Evolutionary conservation across 2,329 filamentous ascomycete species (phyloP), one percentile per base, ranked within the genome.

Genomic region (Epichloe amarillans): DNA sequence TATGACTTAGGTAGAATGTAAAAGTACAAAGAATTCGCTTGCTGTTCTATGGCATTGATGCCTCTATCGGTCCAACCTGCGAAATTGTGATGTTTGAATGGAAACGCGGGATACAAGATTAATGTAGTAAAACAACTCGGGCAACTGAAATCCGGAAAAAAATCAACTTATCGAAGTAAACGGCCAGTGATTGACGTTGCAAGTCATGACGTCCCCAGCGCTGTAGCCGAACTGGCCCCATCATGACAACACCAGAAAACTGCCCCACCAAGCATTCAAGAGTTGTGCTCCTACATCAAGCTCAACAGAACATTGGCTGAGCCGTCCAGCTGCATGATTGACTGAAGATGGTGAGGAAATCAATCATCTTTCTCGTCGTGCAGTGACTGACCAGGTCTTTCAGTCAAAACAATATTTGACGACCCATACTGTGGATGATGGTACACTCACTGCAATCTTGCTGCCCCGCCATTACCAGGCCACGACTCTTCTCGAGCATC

Each of bases 361-460:
- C 10, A 14, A 37, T n/a, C 3, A 12, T 37, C 26, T 36, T 26
- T 26, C 23, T n/a, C 21, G 19, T 23, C 35, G 15, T 33, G 5
- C 15, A 35, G 17, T 50, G 21, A 49, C 49, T 55, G 21, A 56
- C 46, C 12, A 12, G 12, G 3, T 8, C 10, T 17, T 44, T 8
- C 53, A 96, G 93, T 98, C 93, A 51, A 97, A 97, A 73, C 93
- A 97, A 83, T 98, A 96, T 67, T 79, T 98, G 55, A 94, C 91
- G 62, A 85, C 86, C 58, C 88, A 95, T 68, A 91, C 89, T 42
- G 80, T 95, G 66, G 86, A 95, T 65, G 80, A 89, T 73, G 89
- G 88, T 88, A 66, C 73, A 63, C 50, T 49, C 45, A 43, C 26
- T 30, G 39, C 17, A 19, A 19, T 14, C 40, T 33, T 46, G 64